Percentiles rank a stretch among this genome's conserved stretches.
Evolutionary conservation across 2,329 filamentous ascomycete species (phyloP).

Genomic region (Arthrobotrys iridis): DNA sequence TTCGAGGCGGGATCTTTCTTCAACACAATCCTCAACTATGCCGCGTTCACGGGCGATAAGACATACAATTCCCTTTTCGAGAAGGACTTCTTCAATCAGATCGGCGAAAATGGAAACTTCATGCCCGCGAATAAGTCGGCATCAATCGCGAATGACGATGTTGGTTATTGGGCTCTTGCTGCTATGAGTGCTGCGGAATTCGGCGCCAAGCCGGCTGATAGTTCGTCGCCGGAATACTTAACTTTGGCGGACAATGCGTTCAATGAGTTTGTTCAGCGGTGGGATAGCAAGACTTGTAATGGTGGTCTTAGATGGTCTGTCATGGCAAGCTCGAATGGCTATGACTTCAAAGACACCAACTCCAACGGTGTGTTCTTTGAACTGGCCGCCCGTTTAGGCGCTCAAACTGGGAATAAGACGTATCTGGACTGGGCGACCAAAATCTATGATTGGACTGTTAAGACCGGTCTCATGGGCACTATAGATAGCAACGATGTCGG

Average conservation of each 20-base stretch:
- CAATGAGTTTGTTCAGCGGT: conserved; percentile 74
- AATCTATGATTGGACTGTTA: conserved; percentile 74
- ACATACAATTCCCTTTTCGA: conserved; percentile 32
- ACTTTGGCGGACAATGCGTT: conserved; percentile 76
- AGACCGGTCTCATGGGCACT: conserved; percentile 68
- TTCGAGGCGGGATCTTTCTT: conserved; percentile 46
- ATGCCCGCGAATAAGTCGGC: background rate
- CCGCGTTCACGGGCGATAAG: conserved; percentile 42
- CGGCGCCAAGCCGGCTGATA: conserved; percentile 72
- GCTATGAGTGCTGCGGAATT: conserved; percentile 75
- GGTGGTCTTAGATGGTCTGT: conserved; percentile 86
- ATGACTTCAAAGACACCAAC: conserved; percentile 79
- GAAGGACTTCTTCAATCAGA: conserved; percentile 44
- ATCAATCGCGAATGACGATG: conserved; percentile 71
- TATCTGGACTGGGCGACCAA: conserved; percentile 81
- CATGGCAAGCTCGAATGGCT: conserved; percentile 76
- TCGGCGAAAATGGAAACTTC: conserved; percentile 26
- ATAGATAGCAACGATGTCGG: conserved; percentile 71
- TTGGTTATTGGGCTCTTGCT: conserved; percentile 77
- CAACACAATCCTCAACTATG: conserved; percentile 45
- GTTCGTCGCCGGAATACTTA: conserved; percentile 71
- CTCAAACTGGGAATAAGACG: conserved; percentile 80
- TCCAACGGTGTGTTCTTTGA: conserved; percentile 77
- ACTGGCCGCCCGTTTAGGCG: conserved; percentile 74
- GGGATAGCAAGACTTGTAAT: conserved; percentile 74